phyloP scores from a whole-genome alignment of 1,139 yeast genomes.

The Debaryomycetaceae sp. region DNA sequence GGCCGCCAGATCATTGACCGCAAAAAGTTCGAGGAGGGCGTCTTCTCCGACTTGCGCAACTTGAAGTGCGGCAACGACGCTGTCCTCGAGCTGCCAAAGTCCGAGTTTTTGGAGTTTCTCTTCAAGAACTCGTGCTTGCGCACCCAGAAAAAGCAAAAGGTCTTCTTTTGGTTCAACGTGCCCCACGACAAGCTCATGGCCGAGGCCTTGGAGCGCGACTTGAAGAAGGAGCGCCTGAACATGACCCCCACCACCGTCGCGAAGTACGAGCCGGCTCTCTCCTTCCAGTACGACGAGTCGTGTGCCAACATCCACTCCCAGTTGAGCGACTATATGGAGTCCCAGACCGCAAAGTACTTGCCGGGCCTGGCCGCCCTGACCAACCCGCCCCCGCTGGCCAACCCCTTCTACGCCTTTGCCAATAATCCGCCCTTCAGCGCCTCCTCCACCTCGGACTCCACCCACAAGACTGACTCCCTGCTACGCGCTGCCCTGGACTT shows the following conservation, averaged over 20 bases:
- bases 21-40: conserved; percentile 94
- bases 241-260: conserved; percentile 55
- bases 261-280: conserved; percentile 48
- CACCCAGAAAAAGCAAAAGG: conserved; percentile 95
- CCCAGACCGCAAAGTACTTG: conserved; percentile 13
- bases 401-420: not conserved
- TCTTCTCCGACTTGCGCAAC: conserved; percentile 81
- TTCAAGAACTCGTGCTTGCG: conserved; percentile 81
- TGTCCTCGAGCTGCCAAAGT: conserved; percentile 76
- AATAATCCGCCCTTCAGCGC: not conserved
- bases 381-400: not conserved
- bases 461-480: not conserved
- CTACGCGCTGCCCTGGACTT: not conserved
- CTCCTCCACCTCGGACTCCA: not conserved
- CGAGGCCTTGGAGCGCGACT: conserved; percentile 88
- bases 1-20: conserved; percentile 78
- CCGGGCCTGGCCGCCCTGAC: conserved; percentile 2
- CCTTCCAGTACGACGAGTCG: conserved; percentile 46
- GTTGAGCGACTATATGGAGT: conserved; percentile 34
- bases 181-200: conserved; percentile 89
- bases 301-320: conserved; percentile 35
- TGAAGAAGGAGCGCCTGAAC: conserved; percentile 59
- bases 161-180: conserved; percentile 93
- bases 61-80: conserved; percentile 86
- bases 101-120: conserved; percentile 73